Percentiles rank a stretch among this genome's conserved stretches.
These are phyloP conservation scores for Pleurotus platypus DNA, from an alignment of 768 basidiomycete genomes.

Conservation along the genomic window DNA sequence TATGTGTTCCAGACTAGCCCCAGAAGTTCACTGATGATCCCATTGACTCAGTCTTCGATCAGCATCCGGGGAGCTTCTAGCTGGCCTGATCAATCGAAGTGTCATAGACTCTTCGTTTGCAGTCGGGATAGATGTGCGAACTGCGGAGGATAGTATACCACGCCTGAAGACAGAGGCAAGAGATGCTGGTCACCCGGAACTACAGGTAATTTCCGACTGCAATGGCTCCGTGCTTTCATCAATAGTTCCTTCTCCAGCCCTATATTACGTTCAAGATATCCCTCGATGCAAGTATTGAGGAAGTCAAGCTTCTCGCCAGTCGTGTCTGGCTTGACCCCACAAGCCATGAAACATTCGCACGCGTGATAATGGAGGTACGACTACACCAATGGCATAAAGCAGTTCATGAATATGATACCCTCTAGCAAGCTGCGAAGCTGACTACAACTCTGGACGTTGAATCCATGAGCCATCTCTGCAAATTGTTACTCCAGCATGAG, in stretches of 20 bases:
- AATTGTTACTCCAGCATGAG: conserved; percentile 56
- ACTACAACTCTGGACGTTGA: conserved; percentile 60
- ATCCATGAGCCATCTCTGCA: conserved; percentile 66
- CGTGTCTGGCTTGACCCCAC: conserved; percentile 53
- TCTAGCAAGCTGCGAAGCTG: conserved; percentile 57
- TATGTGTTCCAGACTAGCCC: conserved; percentile 22
- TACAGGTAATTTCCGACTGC: conserved; percentile 40
- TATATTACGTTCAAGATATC: conserved; percentile 59
- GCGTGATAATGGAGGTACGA: conserved; percentile 54
- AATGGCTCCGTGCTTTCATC: conserved; percentile 6
- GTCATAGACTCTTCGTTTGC: conserved; percentile 55
- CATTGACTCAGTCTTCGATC: conserved; percentile 23
- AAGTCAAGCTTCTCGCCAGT: conserved; percentile 34
- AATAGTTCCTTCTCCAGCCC: conserved; percentile 27
- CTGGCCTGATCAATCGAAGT: conserved; percentile 48
- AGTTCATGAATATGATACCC: neutral
- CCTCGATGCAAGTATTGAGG: conserved; percentile 39
- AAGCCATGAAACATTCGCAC: conserved; percentile 56
- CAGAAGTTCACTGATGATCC: conserved; percentile 19
- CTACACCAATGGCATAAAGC: neutral
- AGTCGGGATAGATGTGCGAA: conserved; percentile 45
- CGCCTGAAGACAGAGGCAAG: conserved; percentile 57
- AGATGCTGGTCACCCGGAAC: conserved; percentile 48
- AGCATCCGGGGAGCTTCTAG: conserved; percentile 47
- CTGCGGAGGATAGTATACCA: conserved; percentile 43